phyloP scores from a whole-genome alignment of 83 land plant genomes.

The Picea abies region DNA sequence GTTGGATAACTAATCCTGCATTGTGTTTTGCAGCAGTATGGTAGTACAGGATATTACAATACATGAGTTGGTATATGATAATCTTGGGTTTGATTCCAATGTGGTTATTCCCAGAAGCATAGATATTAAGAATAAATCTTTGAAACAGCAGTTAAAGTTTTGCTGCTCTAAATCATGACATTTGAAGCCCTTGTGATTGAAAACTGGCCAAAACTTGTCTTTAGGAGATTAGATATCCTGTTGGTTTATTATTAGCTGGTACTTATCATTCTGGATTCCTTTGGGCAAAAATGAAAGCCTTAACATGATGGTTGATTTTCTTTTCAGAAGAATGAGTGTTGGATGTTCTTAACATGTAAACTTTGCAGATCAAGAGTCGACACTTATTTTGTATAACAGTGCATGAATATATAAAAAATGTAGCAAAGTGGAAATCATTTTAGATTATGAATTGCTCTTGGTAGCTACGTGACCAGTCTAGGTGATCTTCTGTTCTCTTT shows the following conservation, averaged over 20 bases:
- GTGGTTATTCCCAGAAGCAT: not conserved
- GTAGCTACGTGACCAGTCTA: not conserved
- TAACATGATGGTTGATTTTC: not conserved
- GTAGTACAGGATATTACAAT: not conserved
- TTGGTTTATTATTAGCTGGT: not conserved
- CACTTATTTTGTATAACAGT: not conserved
- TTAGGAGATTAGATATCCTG: not conserved
- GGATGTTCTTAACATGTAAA: not conserved
- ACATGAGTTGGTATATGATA: not conserved
- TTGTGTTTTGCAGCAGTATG: not conserved
- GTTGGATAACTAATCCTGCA: not conserved
- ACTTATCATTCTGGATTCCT: not conserved
- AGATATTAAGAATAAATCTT: not conserved
- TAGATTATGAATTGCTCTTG: too few species aligned
- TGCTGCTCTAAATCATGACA: not conserved
- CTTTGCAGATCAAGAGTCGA: not conserved
- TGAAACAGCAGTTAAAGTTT: too few species aligned
- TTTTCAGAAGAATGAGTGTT: not conserved
- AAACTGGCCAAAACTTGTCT: not conserved
- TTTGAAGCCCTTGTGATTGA: not conserved
- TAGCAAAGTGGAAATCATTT: not conserved
- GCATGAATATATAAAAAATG: not conserved
- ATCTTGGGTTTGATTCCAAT: not conserved
- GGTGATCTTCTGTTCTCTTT: not conserved
- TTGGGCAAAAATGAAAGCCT: not conserved